These are phyloP conservation scores for Ampelocalamus luodianensis DNA, from an alignment of 176 grass and related monocot genomes.

Conservation along the genomic window DNA sequence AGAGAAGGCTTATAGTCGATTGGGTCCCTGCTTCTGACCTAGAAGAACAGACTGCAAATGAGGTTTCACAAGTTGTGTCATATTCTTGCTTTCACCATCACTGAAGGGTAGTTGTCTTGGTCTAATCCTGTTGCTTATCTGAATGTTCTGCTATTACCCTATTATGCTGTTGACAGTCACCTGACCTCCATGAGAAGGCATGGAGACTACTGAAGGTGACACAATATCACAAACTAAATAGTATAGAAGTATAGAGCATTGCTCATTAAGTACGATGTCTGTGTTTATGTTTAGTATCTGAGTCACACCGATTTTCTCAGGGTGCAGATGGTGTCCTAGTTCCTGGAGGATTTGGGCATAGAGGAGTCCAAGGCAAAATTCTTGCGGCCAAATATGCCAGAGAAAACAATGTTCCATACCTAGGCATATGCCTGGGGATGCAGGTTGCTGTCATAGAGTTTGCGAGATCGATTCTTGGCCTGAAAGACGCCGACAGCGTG, in stretches of 20 bases:
- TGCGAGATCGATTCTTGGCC: slow-evolving; percentile 51
- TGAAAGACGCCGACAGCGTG: slow-evolving; percentile 50
- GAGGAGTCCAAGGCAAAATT: slow-evolving; percentile 57
- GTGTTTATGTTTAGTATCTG: neutral
- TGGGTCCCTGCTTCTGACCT: slow-evolving; percentile 61
- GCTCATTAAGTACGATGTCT: neutral
- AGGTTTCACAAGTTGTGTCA: slow-evolving; percentile 36
- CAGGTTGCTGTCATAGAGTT: slow-evolving; percentile 62
- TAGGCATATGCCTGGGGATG: slow-evolving; percentile 71
- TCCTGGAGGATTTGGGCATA: slow-evolving; percentile 59
- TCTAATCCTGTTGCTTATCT: neutral
- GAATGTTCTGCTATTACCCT: neutral
- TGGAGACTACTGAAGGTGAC: slow-evolving; percentile 60
- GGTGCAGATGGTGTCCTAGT: slow-evolving; percentile 68
- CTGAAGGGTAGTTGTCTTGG: neutral
- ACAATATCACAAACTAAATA: neutral
- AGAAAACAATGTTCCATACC: slow-evolving; percentile 62
- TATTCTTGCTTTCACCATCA: slow-evolving; percentile 14
- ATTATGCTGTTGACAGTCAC: slow-evolving; percentile 42
- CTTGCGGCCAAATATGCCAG: slow-evolving; percentile 55
- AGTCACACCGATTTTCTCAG: slow-evolving; percentile 37
- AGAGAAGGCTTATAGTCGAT: slow-evolving; percentile 51
- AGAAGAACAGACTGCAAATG: slow-evolving; percentile 33
- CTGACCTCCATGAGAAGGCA: slow-evolving; percentile 61
- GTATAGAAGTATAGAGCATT: neutral